A percentile compares a stretch with the other conserved stretches of the same genome.
phyloP scores from a whole-genome alignment of 1,284 basidiomycete species.

The Pseudozyma sp. region DNA sequence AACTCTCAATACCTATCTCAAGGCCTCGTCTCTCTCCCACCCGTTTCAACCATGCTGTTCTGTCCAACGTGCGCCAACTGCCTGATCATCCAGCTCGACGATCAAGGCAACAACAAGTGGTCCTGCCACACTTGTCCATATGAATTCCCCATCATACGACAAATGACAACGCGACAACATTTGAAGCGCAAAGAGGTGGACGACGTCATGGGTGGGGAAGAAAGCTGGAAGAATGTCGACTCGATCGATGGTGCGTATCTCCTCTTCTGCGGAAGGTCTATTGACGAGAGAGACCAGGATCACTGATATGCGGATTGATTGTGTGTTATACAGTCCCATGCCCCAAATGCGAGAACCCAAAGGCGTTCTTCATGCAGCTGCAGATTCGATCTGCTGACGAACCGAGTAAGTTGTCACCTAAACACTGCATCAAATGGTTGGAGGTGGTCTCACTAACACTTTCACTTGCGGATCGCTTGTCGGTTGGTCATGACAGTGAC shows the following conservation, averaged over 20 bases:
- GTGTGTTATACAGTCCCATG: slow-evolving; percentile 71
- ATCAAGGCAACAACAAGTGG: slow-evolving; percentile 82
- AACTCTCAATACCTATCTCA: no score
- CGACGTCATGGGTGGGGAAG: slow-evolving; percentile 73
- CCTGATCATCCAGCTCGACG: slow-evolving; percentile 77
- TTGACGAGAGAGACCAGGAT: no score
- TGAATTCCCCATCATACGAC: slow-evolving; percentile 86
- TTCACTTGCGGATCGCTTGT: background rate
- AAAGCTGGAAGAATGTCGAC: slow-evolving; percentile 94
- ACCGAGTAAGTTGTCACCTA: slow-evolving; percentile 58
- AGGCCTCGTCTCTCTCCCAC: background rate
- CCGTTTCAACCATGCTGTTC: slow-evolving; percentile 78
- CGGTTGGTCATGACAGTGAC: slow-evolving; percentile 51
- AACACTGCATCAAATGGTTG: no score
- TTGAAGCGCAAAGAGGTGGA: slow-evolving; percentile 61
- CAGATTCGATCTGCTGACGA: slow-evolving; percentile 87
- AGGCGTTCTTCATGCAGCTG: slow-evolving; percentile 94
- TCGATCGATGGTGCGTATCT: slow-evolving; percentile 74
- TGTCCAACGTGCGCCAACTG: slow-evolving; percentile 95
- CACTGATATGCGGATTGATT: slow-evolving; percentile 1
- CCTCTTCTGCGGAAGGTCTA: background rate
- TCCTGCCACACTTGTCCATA: slow-evolving; percentile 94
- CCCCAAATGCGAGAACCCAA: slow-evolving; percentile 87
- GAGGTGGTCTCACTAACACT: no score
- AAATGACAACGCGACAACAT: slow-evolving; percentile 72